Evolutionary conservation across 345 rosid species (phyloP), one percentile per base, ranked within the genome.

Genomic region (Turritis glabra): DNA sequence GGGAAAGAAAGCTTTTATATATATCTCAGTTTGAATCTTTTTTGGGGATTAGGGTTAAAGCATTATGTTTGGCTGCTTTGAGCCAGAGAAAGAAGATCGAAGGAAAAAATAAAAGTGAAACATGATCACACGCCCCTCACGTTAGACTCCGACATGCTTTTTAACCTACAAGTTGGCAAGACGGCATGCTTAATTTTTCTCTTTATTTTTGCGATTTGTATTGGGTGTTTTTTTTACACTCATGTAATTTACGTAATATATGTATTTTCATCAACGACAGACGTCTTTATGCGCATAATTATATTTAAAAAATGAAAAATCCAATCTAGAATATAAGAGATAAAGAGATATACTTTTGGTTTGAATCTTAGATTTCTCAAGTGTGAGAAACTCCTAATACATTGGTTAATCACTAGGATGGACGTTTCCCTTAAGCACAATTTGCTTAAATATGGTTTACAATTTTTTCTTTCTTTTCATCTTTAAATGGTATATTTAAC

Each of bases 81-180:
- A 26, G 38, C 51, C 25, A 41, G 21, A 7, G 11, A 9, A 19
- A 38, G 11, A 53, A n/a, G n/a, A n/a, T n/a, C n/a, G n/a, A n/a
- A n/a, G n/a, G n/a, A 2, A n/a, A 30, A 38, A 9, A 37, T 1
- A 2, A 23, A 32, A 57, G 38, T 25, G 43, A 25, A 67, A 62
- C 73, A 67, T 74, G 71, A 35, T 75, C 74, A 60, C 74, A 43
- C 70, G 74, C 70, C 61, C 74, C 71, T 64, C 71, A 70, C 67
- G 60, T 77, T 70, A 47, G 72, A 71, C 75, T 63, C 72, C 61
- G 72, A 56, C 76, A 64, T 77, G 67, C 52, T 70, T 77, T 77
- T 63, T 19, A 35, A 15, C 33, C 2, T 35, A 37, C 30, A 50
- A 37, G 61, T 72, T 35, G 58, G 57, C 66, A 32, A 58, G 60